Base-by-base conservation (phyloP, 768 basidiomycete genomes). In the Brasilioporus rufonigricans region DNA sequence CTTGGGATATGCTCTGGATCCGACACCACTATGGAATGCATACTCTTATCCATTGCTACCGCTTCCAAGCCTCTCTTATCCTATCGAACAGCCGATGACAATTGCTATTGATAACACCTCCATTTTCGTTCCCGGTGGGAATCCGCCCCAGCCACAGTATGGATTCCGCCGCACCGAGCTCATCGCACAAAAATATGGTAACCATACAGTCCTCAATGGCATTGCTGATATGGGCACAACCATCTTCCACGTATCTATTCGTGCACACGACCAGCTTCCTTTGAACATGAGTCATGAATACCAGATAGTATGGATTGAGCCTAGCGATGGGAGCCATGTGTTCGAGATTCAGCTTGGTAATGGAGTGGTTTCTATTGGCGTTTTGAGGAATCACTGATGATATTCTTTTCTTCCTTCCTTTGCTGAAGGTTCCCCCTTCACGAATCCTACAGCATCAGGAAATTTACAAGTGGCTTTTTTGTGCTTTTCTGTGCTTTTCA, bases 241-340 rank as follows among this genome's bases (percentile, higher is more conserved):
- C 1, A 75, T 72, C 27, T 83, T 81, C 67, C 78, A 83, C 57
- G 78, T 81, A 48, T 80, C 79, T 11, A 71, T 84, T 53, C 69
- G 70, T 45, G 53, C 64, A 41, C 76, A 82, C 56, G 58, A 72
- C 16, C 44, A 44, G n/a, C 64, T 62, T 23, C 78, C 78, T 13
- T 64, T 86, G 60, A 83, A 84, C 61, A 76, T 74, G 58, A 73
- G 58, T 10, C 83, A 85, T 53, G 84, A 86, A 61, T 84, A 86
- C 61, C 84, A 86, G 60, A 73, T 80, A 47, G 80, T 86, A 14
- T 85, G 80, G 65, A 82, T 85, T 53, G 84, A 86, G 67, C 80
- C 82, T 1, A 73, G 63, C 49, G 85, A 86, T 59, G 82, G 82
- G 7, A 74, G 77, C 4, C 83, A 83, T 68, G 73, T 85, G 21